Evolutionary conservation across 495 filamentous ascomycete genomes (phyloP).

Genomic region (Neurospora hispaniola): DNA sequence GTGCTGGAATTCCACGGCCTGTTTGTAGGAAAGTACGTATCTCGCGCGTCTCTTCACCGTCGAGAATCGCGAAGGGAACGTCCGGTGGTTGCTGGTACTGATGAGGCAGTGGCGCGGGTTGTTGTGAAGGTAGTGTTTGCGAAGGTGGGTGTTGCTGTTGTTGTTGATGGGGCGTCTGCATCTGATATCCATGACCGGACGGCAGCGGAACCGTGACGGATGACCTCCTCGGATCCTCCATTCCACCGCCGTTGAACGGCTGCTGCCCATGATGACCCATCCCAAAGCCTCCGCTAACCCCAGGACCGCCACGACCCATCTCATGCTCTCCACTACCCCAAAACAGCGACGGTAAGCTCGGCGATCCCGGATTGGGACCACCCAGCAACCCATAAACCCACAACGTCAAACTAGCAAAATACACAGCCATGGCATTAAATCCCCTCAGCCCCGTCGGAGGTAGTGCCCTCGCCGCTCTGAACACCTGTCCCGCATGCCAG

Average conservation of each 20-base stretch:
- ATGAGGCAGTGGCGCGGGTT: neutral
- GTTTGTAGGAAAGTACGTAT: slow-evolving; percentile 9
- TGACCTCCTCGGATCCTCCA: neutral
- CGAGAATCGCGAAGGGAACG: slow-evolving; percentile 4
- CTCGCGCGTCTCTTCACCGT: slow-evolving; percentile 9
- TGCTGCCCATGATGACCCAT: neutral
- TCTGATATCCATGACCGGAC: neutral
- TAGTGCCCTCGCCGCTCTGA: slow-evolving; percentile 39
- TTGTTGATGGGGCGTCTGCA: neutral
- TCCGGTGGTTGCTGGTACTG: neutral
- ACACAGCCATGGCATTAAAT: slow-evolving; percentile 45
- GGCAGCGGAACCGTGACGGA: neutral
- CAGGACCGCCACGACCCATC: neutral
- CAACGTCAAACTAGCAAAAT: slow-evolving; percentile 45
- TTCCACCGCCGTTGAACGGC: neutral
- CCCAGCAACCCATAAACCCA: slow-evolving; percentile 40
- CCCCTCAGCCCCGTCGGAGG: slow-evolving; percentile 31
- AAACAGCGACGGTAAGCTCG: neutral
- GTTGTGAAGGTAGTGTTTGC: neutral
- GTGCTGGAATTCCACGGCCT: slow-evolving; percentile 8
- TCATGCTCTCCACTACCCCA: neutral
- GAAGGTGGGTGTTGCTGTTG: neutral
- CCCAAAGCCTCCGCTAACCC: neutral
- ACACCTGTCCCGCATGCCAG: slow-evolving; percentile 49
- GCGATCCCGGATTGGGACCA: neutral